A percentile compares a stretch with the other conserved stretches of the same genome.
These are phyloP conservation scores for Cymodocea nodosa DNA, from an alignment of 116 monocot species.

Conservation along the genomic window DNA sequence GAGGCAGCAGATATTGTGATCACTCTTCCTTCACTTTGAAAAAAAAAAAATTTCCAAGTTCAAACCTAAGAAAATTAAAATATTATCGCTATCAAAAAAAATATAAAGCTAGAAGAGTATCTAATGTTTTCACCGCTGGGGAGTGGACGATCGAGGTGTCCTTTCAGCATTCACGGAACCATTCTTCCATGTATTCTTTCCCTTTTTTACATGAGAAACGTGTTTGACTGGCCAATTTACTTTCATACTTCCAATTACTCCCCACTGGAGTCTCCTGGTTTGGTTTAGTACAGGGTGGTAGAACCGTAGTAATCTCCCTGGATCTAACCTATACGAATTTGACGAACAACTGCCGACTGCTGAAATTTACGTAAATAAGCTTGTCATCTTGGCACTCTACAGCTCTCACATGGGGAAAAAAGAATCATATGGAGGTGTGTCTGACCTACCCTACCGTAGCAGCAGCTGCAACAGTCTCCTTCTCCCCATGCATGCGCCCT, in stretches of 20 bases:
- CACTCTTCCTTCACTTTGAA: too few species aligned
- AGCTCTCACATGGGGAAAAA: not conserved
- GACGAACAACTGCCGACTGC: not conserved
- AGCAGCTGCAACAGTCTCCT: not conserved
- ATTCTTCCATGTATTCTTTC: slow-evolving; percentile 4
- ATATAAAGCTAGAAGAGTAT: too few species aligned
- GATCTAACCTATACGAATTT: not conserved
- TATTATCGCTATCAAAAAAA: too few species aligned
- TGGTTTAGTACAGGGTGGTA: slow-evolving; percentile 4
- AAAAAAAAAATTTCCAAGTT: too few species aligned
- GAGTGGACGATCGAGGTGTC: slow-evolving; percentile 3
- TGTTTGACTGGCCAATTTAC: slow-evolving; percentile 18
- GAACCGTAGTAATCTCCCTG: not conserved
- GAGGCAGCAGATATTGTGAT: too few species aligned
- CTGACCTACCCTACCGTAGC: not conserved
- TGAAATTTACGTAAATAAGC: not conserved
- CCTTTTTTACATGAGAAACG: slow-evolving; percentile 5
- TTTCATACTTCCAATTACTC: not conserved
- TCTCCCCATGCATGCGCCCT: not conserved
- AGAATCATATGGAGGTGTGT: not conserved
- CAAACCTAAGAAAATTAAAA: not conserved
- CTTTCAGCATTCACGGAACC: not conserved
- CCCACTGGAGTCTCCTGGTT: not conserved
- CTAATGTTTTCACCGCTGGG: not conserved
- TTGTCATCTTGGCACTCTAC: not conserved